A percentile compares a stretch with the other conserved stretches of the same genome.
phyloP scores from a whole-genome alignment of 129 eudicot species.

The Lactuca saligna region DNA sequence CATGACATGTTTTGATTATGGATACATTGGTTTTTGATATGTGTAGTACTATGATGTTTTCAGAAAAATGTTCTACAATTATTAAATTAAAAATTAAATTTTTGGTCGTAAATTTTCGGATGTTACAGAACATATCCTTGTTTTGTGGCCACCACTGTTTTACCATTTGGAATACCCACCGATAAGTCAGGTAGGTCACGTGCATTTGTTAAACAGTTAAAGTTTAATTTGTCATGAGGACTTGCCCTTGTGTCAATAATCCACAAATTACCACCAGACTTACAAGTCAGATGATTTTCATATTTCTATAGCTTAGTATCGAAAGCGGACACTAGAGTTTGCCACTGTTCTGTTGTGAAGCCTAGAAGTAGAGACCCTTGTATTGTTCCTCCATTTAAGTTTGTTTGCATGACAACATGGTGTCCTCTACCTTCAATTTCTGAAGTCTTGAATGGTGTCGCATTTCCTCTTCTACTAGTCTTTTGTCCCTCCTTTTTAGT shows the following conservation, averaged over 20 bases:
- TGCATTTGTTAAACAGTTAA: not conserved
- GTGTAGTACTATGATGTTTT: too few relatives aligned
- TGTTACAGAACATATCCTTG: too few relatives aligned
- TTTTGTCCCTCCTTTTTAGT: not conserved
- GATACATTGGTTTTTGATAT: too few relatives aligned
- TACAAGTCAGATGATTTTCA: not conserved
- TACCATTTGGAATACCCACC: not conserved
- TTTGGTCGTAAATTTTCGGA: too few relatives aligned
- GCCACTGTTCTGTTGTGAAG: constrained; percentile 3
- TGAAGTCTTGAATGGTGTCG: too few relatives aligned
- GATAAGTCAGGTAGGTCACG: not conserved
- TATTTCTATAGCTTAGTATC: not conserved
- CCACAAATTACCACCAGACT: not conserved
- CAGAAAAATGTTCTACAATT: too few relatives aligned
- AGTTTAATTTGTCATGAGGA: not conserved
- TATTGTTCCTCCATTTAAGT: too few relatives aligned
- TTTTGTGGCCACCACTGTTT: not conserved
- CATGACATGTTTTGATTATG: too few relatives aligned
- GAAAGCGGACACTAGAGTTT: not conserved
- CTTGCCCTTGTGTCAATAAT: constrained; percentile 9
- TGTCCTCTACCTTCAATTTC: too few relatives aligned
- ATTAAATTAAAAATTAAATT: too few relatives aligned
- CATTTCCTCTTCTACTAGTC: not conserved
- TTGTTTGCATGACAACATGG: not conserved
- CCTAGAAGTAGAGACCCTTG: not conserved